phyloP scores from a whole-genome alignment of 1,284 basidiomycete genomes.

The Trichosporon sp. region DNA sequence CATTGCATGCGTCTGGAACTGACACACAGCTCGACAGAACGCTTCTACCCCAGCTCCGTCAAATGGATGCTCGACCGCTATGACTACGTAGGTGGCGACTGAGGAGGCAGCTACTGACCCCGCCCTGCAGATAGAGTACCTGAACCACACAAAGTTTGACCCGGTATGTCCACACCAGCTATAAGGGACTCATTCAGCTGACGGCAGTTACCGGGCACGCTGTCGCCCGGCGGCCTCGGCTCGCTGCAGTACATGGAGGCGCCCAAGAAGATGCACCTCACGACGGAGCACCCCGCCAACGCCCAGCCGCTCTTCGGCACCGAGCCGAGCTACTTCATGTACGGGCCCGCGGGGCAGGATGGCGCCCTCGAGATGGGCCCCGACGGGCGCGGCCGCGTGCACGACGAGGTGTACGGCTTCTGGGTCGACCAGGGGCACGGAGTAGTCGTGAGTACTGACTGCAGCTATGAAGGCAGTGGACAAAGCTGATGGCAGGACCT shows the following conservation, averaged over 20 bases:
- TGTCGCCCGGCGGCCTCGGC: slow-evolving; percentile 25
- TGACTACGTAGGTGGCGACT: slow-evolving; percentile 12
- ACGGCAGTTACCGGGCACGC: slow-evolving; percentile 20
- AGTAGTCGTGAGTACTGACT: slow-evolving; percentile 32
- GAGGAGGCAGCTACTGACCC: slow-evolving; percentile 13
- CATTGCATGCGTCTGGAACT: background rate
- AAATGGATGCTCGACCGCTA: slow-evolving; percentile 45
- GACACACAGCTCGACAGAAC: slow-evolving; percentile 28
- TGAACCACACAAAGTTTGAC: slow-evolving; percentile 17
- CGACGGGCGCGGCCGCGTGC: slow-evolving; percentile 30
- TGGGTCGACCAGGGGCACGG: slow-evolving; percentile 41
- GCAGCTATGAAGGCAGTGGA: background rate
- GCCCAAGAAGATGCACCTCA: background rate
- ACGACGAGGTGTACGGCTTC: slow-evolving; percentile 43
- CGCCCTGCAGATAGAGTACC: slow-evolving; percentile 20
- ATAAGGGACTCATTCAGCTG: background rate
- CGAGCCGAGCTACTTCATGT: slow-evolving; percentile 31
- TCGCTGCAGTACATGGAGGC: slow-evolving; percentile 15
- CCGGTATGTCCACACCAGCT: background rate
- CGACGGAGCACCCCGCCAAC: slow-evolving; percentile 19
- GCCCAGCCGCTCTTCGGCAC: slow-evolving; percentile 36
- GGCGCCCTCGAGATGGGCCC: slow-evolving; percentile 20
- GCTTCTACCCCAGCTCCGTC: slow-evolving; percentile 42
- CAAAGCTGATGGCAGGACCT: slow-evolving; percentile 32
- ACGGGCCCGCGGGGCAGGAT: slow-evolving; percentile 34